Conservation (phyloP, 164 flowering plant genomes). For the Akebia trifoliata region DNA sequence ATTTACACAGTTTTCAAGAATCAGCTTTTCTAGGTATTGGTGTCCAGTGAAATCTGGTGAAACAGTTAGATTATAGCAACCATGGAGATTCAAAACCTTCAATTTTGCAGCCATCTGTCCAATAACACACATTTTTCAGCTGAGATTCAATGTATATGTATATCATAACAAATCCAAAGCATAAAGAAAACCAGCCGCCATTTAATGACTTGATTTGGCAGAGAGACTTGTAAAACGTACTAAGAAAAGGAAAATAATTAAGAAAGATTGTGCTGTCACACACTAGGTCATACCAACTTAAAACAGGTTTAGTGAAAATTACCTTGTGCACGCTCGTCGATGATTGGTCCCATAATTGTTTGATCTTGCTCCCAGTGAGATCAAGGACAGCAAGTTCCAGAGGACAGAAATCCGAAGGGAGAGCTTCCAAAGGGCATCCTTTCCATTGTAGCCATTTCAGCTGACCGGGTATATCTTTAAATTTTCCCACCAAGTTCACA, state of each 20-base stretch:
- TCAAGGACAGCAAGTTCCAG: conserved; percentile 1
- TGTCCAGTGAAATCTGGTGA: conserved; percentile 41
- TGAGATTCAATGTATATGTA: too few relatives aligned
- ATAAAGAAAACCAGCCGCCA: too few relatives aligned
- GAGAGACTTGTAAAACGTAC: too few relatives aligned
- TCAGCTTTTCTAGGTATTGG: conserved; percentile 28
- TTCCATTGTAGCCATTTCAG: conserved; percentile 5
- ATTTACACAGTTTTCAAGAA: conserved; percentile 27
- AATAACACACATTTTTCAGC: not conserved
- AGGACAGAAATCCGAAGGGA: not conserved
- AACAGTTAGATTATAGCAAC: conserved; percentile 21
- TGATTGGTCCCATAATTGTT: not conserved
- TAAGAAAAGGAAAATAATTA: too few relatives aligned
- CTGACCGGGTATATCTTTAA: not conserved
- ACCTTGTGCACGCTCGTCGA: not conserved
- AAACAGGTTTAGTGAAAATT: not conserved
- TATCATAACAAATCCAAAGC: too few relatives aligned
- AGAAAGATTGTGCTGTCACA: too few relatives aligned
- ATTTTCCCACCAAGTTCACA: not conserved
- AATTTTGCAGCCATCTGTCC: conserved; percentile 33
- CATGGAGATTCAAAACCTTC: conserved; percentile 36
- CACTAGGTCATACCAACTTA: too few relatives aligned
- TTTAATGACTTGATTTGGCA: too few relatives aligned
- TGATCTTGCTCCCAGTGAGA: not conserved
- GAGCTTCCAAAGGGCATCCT: conserved; percentile 1